Evolutionary conservation across 331 rosid species (phyloP).

Genomic region (Pyracantha coccinea): DNA sequence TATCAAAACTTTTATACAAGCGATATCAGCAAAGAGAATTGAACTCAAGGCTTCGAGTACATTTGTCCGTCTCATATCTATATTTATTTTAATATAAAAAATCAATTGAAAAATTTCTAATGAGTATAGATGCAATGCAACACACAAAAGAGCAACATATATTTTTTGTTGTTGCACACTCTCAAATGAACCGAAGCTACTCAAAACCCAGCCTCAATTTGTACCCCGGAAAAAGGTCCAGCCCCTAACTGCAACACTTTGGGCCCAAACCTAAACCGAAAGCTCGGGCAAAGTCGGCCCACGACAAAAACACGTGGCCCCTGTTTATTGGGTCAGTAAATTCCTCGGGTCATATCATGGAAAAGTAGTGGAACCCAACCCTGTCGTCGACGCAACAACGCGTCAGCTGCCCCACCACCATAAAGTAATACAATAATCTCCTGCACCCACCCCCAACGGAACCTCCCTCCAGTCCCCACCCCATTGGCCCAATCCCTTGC

Average conservation of each 20-base stretch:
- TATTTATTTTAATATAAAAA: no score
- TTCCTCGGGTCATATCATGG: background rate
- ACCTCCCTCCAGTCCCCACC: background rate
- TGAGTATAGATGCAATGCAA: background rate
- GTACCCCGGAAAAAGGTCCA: background rate
- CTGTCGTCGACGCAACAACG: slow-evolving; percentile 9
- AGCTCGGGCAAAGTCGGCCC: background rate
- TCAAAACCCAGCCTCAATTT: background rate
- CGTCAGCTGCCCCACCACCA: slow-evolving; percentile 13
- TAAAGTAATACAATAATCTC: background rate
- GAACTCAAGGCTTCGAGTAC: background rate
- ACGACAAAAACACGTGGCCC: background rate
- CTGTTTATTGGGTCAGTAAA: background rate
- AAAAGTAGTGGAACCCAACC: slow-evolving; percentile 23
- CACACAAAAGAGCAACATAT: no score
- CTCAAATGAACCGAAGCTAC: background rate
- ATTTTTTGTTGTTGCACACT: no score
- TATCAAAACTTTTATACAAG: no score
- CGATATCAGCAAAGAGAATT: no score
- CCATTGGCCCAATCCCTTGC: background rate
- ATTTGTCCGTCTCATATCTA: background rate
- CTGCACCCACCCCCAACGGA: background rate
- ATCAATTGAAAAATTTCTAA: background rate
- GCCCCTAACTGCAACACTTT: background rate
- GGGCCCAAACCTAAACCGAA: background rate